These are phyloP conservation scores for Nakaseomyces uthaithaninus DNA, from an alignment of 1,139 yeast species.

Conservation along the genomic window DNA sequence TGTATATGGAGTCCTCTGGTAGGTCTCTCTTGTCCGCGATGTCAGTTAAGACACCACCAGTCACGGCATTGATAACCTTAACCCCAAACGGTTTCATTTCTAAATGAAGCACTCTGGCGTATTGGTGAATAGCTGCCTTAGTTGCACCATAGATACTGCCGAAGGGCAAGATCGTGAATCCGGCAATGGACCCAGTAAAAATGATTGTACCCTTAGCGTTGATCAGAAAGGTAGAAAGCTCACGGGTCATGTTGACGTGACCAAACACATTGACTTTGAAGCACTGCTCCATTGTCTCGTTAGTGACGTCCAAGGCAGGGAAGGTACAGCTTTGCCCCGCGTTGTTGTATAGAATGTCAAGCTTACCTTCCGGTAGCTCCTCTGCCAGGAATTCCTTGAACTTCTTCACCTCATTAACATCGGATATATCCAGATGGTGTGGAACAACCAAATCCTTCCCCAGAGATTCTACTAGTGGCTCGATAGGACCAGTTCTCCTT, in stretches of 20 bases:
- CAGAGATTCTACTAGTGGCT: conserved; percentile 34
- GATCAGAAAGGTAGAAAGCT: conserved; percentile 49
- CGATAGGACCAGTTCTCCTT: conserved; percentile 57
- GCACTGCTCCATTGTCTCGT: conserved; percentile 46
- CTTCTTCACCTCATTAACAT: conserved; percentile 41
- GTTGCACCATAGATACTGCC: conserved; percentile 60
- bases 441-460: conserved; percentile 28
- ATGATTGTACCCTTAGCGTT: conserved; percentile 63
- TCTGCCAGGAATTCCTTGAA: conserved; percentile 38
- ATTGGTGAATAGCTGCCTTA: conserved; percentile 72
- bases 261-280: conserved; percentile 66
- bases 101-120: conserved; percentile 51
- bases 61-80: conserved; percentile 58
- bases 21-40: conserved; percentile 52
- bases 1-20: conserved; percentile 49
- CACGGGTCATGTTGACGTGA: conserved; percentile 55
- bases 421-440: conserved; percentile 46
- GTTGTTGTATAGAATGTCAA: conserved; percentile 60
- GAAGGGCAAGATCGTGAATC: conserved; percentile 61
- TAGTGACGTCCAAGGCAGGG: conserved; percentile 61
- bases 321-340: conserved; percentile 64
- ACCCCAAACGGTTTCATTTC: conserved; percentile 72
- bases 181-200: conserved; percentile 70
- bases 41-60: conserved; percentile 61
- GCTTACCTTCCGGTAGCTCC: conserved; percentile 38